A percentile compares a stretch with the other conserved stretches of the same genome.
These are phyloP conservation scores for Pulveroboletus sp. DNA, from an alignment of 768 basidiomycete genomes.

Conservation along the genomic window DNA sequence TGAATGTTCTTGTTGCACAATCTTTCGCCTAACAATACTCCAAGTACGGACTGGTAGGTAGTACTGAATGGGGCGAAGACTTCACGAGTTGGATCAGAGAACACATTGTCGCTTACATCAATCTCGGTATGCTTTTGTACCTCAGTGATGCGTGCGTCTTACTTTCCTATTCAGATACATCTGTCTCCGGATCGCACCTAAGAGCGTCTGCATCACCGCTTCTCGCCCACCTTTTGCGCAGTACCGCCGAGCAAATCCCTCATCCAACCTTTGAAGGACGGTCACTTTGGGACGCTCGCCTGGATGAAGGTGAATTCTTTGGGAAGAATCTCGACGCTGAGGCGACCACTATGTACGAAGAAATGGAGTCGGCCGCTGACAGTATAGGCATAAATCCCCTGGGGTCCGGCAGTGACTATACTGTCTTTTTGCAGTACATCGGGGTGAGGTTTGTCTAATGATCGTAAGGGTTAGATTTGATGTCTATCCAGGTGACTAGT, in stretches of 20 bases:
- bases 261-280: slow-evolving; percentile 63
- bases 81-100: slow-evolving; percentile 76
- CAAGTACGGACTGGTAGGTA: slow-evolving; percentile 72
- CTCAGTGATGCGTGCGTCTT: slow-evolving; percentile 23
- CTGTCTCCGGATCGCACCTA: slow-evolving; percentile 51
- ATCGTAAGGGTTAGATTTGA: slow-evolving; percentile 1
- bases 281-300: slow-evolving; percentile 75
- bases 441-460: slow-evolving; percentile 41
- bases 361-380: slow-evolving; percentile 23
- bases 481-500: slow-evolving; percentile 30
- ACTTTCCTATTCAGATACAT: slow-evolving; percentile 39
- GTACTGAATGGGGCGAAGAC: slow-evolving; percentile 94
- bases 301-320: slow-evolving; percentile 45
- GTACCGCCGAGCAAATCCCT: slow-evolving; percentile 63
- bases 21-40: slow-evolving; percentile 1
- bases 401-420: slow-evolving; percentile 90
- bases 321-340: slow-evolving; percentile 31
- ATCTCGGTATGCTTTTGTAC: slow-evolving; percentile 46
- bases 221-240: slow-evolving; percentile 67
- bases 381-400: slow-evolving; percentile 49
- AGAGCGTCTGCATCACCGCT: slow-evolving; percentile 67
- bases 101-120: slow-evolving; percentile 84
- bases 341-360: slow-evolving; percentile 24
- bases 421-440: slow-evolving; percentile 81
- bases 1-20: slow-evolving; percentile 1